Evolutionary conservation across 768 basidiomycete species (phyloP), one percentile per base, ranked within the genome.

Genomic region (Fomitopsis pulvina): DNA sequence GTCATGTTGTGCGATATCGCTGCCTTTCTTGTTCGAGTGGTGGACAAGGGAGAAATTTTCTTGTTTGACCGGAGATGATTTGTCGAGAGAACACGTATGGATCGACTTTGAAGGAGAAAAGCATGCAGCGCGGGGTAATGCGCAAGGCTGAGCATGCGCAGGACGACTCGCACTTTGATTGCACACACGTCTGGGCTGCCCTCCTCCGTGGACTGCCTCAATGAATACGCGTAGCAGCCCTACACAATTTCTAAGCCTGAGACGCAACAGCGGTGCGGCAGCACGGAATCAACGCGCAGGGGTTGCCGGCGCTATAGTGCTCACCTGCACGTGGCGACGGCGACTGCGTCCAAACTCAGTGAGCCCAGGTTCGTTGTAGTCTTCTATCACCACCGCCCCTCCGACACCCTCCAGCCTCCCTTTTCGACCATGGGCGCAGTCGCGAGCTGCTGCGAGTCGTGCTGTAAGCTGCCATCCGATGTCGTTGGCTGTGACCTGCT

Each of bases 401-500:
- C 32, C 52, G 12, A 44, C 32, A 22, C 41, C 44, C 26, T 34
- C 48, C 52, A 32, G 28, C n/a, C 22, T 42, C 47, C 18, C 41
- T 50, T 18, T 28, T 45, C 34, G 48, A 54, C 52, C 24, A 90
- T 90, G 88, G 88, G 88, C 56, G 85, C 79, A 65, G 67, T 85
- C 58, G 72, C 72, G 57, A 90, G 86, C 70, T 91, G 87, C 70
- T 92, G 89, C 69, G 84, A 87, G 60, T 85, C 77, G 48, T 91
- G 89, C 71, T 84, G 87, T 88, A 68, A 50, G 86, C 73, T 20
- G 38, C 37, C 29, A 30, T 30, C 49, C 26, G 44, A 28, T 26
- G 51, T 24, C 38, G 45, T 45, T 22, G 18, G 8, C 32, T 20
- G 4, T 20, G 30, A 8, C 20, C 16, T 28, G 11, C 51, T 16